Percentiles rank a stretch among this genome's conserved stretches.
Evolutionary conservation across 2,329 filamentous ascomycete genomes (phyloP).

Genomic region (Cercospora sp.): DNA sequence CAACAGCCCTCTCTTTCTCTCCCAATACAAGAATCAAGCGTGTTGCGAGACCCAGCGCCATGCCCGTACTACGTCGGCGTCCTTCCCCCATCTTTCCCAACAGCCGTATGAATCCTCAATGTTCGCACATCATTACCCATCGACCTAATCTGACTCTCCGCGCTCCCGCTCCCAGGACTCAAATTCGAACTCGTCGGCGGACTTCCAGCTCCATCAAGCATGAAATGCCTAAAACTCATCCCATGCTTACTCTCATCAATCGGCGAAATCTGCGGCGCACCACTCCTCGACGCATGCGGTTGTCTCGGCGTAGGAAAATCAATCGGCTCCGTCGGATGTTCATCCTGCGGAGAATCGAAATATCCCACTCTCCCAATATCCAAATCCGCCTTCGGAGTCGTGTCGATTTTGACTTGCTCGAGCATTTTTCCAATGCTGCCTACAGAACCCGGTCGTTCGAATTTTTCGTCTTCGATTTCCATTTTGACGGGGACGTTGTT

Average conservation of each 20-base stretch:
- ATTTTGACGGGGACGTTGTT: constrained; percentile 46
- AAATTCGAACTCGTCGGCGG: background rate
- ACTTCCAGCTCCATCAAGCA: constrained; percentile 26
- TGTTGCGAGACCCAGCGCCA: too few species aligned
- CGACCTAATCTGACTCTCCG: constrained; percentile 5
- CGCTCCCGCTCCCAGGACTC: background rate
- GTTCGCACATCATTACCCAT: constrained; percentile 20
- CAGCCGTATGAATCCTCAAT: constrained; percentile 21
- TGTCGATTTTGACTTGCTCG: constrained; percentile 48
- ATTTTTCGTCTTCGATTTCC: constrained; percentile 50
- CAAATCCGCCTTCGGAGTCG: constrained; percentile 42
- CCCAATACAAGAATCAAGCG: background rate
- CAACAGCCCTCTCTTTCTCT: background rate
- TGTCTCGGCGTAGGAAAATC: constrained; percentile 14
- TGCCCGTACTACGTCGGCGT: constrained; percentile 33
- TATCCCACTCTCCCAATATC: constrained; percentile 41
- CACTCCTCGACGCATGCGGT: constrained; percentile 1
- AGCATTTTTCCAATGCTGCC: constrained; percentile 36
- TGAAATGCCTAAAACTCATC: constrained; percentile 34
- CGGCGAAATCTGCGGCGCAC: constrained; percentile 16
- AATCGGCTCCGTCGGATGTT: constrained; percentile 1
- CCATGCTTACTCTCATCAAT: constrained; percentile 21
- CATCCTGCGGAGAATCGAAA: constrained; percentile 30
- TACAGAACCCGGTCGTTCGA: constrained; percentile 45
- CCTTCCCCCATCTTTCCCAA: constrained; percentile 25